A percentile compares a stretch with the other conserved stretches of the same genome.
Conservation (phyloP, 2,329 filamentous ascomycete genomes). For the Aspergillus brasiliensis region DNA sequence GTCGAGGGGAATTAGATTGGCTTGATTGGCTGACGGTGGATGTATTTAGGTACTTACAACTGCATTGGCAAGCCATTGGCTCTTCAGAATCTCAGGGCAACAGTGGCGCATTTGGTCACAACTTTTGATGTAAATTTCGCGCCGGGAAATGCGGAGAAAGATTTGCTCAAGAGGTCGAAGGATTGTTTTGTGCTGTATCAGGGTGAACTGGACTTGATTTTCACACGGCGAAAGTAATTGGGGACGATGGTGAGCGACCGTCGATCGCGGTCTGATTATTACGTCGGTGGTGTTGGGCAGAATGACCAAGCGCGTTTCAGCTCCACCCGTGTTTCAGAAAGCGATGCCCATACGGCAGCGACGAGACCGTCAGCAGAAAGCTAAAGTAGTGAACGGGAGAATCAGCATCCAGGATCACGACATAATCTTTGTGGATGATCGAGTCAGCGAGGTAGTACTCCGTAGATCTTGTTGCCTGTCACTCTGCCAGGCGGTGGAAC, state of each 20-base stretch:
- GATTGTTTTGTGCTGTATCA: constrained; percentile 41
- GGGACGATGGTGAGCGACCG: not conserved
- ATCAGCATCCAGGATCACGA: not conserved
- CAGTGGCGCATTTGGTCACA: constrained; percentile 37
- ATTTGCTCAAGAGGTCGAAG: constrained; percentile 33
- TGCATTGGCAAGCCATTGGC: constrained; percentile 45
- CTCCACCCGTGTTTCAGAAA: not conserved
- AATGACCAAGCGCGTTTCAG: constrained; percentile 2
- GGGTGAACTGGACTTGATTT: constrained; percentile 21
- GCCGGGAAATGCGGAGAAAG: constrained; percentile 36
- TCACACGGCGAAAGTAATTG: constrained; percentile 12
- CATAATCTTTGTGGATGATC: not conserved
- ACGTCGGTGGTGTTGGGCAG: not conserved
- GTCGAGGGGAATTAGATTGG: no score
- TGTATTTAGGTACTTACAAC: constrained; percentile 28
- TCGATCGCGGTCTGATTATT: not conserved
- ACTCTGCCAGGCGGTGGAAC: not conserved
- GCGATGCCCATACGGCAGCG: not conserved
- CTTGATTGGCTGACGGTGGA: not conserved
- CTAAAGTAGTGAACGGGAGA: not conserved
- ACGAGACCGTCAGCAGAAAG: no score
- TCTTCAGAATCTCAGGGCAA: constrained; percentile 38
- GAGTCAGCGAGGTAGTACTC: not conserved
- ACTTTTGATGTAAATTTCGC: constrained; percentile 42
- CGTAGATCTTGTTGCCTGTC: not conserved